These are phyloP conservation scores for Sugiyamaella pinicola DNA, from an alignment of 1,139 yeast species.

Conservation along the genomic window DNA sequence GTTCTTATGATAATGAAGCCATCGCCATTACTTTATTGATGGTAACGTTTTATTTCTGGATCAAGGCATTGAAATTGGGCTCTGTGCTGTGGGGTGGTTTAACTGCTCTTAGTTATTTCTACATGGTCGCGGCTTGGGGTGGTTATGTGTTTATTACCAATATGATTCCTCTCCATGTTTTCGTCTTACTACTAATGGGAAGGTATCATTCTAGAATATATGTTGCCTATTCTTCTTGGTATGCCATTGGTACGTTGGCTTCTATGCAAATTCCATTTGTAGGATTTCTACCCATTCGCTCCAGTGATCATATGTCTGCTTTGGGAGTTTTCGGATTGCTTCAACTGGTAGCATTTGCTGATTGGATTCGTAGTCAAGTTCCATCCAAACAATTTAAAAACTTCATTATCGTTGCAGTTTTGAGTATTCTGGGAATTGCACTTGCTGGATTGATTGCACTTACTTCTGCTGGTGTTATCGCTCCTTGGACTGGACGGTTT, in stretches of 20 bases:
- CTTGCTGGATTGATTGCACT: slow-evolving; percentile 71
- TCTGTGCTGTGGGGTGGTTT: slow-evolving; percentile 81
- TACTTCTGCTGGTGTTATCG: slow-evolving; percentile 90
- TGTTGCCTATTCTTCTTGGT: slow-evolving; percentile 95
- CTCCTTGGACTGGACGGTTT: slow-evolving; percentile 99
- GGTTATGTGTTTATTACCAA: slow-evolving; percentile 98
- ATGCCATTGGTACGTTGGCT: slow-evolving; percentile 91
- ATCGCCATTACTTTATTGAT: slow-evolving; percentile 94
- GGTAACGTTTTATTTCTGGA: slow-evolving; percentile 97
- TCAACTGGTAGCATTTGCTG: slow-evolving; percentile 87
- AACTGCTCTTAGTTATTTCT: slow-evolving; percentile 88
- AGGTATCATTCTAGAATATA: slow-evolving; percentile 82
- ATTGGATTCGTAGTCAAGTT: slow-evolving; percentile 73
- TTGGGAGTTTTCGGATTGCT: slow-evolving; percentile 94
- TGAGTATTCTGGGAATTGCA: slow-evolving; percentile 61
- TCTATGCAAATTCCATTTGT: slow-evolving; percentile 99
- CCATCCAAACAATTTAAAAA: slow-evolving; percentile 75
- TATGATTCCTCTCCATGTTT: slow-evolving; percentile 93
- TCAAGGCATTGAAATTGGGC: slow-evolving; percentile 88
- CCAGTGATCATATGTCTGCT: slow-evolving; percentile 98
- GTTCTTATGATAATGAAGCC: slow-evolving; percentile 98
- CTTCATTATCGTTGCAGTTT: slow-evolving; percentile 64
- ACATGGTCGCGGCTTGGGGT: slow-evolving; percentile 99
- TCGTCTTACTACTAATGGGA: slow-evolving; percentile 90
- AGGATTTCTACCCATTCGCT: slow-evolving; percentile 93